Conservation (phyloP, 2,329 filamentous ascomycete genomes). For the Volutella citrinella region DNA sequence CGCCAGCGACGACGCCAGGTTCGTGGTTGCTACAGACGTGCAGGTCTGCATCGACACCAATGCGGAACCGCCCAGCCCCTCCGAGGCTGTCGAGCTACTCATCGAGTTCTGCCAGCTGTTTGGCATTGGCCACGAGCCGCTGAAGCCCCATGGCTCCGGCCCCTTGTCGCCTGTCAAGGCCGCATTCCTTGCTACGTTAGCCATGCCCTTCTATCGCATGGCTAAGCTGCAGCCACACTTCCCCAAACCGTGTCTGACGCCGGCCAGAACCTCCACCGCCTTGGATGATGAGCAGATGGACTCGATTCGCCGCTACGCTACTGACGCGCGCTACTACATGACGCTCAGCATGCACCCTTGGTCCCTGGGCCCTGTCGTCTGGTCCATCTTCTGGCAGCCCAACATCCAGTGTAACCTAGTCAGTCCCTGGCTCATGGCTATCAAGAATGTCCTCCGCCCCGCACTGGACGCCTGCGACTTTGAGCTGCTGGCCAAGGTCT, state of each 20-base stretch:
- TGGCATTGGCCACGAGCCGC: slow-evolving; percentile 19
- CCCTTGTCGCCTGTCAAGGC: slow-evolving; percentile 23
- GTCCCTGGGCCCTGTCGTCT: slow-evolving; percentile 24
- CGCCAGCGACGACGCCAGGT: slow-evolving; percentile 13
- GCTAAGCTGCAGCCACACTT: slow-evolving; percentile 22
- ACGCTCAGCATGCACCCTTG: slow-evolving; percentile 28
- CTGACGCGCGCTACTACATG: slow-evolving; percentile 26
- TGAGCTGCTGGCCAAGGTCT: slow-evolving; percentile 21
- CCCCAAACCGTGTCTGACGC: slow-evolving; percentile 14
- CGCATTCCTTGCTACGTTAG: slow-evolving; percentile 22
- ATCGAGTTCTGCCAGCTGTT: slow-evolving; percentile 25
- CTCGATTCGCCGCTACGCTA: slow-evolving; percentile 16
- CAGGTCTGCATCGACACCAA: slow-evolving; percentile 14
- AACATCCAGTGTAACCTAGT: slow-evolving; percentile 28
- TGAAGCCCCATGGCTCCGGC: slow-evolving; percentile 6
- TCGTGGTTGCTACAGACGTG: slow-evolving; percentile 19
- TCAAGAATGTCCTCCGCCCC: slow-evolving; percentile 19
- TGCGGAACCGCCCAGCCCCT: slow-evolving; percentile 13
- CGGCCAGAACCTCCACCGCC: slow-evolving; percentile 1
- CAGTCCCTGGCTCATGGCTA: slow-evolving; percentile 26
- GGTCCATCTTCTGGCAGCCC: slow-evolving; percentile 30
- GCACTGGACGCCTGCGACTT: slow-evolving; percentile 19
- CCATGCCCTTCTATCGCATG: slow-evolving; percentile 26
- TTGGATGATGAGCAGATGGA: slow-evolving; percentile 11
- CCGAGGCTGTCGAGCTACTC: slow-evolving; percentile 21